Base-by-base conservation (phyloP, 2,329 filamentous ascomycete genomes). In the Aureobasidium pullulans region DNA sequence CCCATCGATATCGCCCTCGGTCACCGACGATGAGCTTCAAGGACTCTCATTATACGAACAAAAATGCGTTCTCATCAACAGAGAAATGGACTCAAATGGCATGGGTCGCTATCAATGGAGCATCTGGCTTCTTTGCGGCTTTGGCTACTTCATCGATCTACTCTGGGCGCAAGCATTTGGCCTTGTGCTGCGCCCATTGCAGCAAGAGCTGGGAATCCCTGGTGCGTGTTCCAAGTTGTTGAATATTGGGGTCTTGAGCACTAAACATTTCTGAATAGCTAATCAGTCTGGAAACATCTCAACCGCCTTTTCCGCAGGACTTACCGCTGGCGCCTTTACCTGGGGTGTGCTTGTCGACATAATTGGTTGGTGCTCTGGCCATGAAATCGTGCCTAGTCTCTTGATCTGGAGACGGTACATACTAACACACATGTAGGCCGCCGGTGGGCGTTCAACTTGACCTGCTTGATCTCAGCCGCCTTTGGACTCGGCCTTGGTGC, bases 151-250 rank as follows among this genome's bases (percentile, higher is more conserved):
- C 40, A 72, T 84, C 39, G 81, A 84, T 63, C 68, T 84, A 23
- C 71, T 82, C 50, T 84, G 81, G 79, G 80, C 81, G 2, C 81
- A 84, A 63, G 81, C 79, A 0, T 82, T 84, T 64, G 80, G 80
- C 9, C 73, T 84, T 2, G 76, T 82, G 0, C 67, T 82, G 15
- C 76, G 76, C 10, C 78, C 81, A 6, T 66, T 84, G 60, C 73
- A 82, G 64, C 80, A 83, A 66, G 82, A 84, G 67, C 66, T 84
- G 19, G 81, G 80, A 0, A 83, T 84, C 59, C 67, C 69, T 5
- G 64, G 64, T 64, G 31, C 49, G 42, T 29, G 10, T 42, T 7
- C 10, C 7, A 9, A 31, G 19, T 23, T 29, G 13, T 13, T 9
- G 43, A 29, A 29, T 13, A 29, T n/a, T 47, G 7, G 11, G 28